Evolutionary conservation across 164 flowering plant genomes (phyloP).

Genomic region (Stephania japonica): DNA sequence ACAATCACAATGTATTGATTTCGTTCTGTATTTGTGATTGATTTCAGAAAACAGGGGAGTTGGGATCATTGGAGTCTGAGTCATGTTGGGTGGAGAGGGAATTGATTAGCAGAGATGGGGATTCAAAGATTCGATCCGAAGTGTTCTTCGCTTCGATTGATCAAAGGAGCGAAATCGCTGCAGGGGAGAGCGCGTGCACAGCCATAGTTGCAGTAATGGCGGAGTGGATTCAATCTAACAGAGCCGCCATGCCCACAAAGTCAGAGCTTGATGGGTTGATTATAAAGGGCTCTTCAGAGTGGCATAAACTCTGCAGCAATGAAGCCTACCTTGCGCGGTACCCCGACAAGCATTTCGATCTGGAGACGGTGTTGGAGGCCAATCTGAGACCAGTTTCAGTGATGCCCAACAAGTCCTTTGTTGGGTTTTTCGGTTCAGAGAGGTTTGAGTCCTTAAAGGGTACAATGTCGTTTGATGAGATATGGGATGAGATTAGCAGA

Average conservation of each 20-base stretch:
- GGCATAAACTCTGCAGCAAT: constrained; percentile 93
- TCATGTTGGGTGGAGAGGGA: constrained; percentile 88
- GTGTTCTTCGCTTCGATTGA: constrained; percentile 96
- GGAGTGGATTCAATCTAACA: constrained; percentile 81
- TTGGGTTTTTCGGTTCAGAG: constrained; percentile 90
- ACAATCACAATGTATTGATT: not conserved
- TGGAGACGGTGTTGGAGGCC: constrained; percentile 91
- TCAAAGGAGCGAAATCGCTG: constrained; percentile 88
- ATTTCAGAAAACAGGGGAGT: constrained; percentile 49
- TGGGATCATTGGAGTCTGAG: constrained; percentile 60
- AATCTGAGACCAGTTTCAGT: constrained; percentile 70
- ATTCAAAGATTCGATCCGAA: constrained; percentile 64
- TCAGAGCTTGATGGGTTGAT: constrained; percentile 89
- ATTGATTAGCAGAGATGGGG: constrained; percentile 82
- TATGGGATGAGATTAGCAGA: constrained; percentile 83
- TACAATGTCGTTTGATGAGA: constrained; percentile 91
- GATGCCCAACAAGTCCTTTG: constrained; percentile 57
- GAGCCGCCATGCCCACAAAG: constrained; percentile 64
- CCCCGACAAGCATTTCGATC: constrained; percentile 96
- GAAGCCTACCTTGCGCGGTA: constrained; percentile 57
- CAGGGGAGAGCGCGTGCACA: constrained; percentile 97
- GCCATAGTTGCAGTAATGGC: constrained; percentile 96
- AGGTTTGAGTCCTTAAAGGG: constrained; percentile 79
- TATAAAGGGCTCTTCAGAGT: constrained; percentile 86
- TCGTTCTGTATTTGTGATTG: not conserved